Evolutionary conservation across 2,329 filamentous ascomycete genomes (phyloP).

Genomic region (Fusarium ambrosium): DNA sequence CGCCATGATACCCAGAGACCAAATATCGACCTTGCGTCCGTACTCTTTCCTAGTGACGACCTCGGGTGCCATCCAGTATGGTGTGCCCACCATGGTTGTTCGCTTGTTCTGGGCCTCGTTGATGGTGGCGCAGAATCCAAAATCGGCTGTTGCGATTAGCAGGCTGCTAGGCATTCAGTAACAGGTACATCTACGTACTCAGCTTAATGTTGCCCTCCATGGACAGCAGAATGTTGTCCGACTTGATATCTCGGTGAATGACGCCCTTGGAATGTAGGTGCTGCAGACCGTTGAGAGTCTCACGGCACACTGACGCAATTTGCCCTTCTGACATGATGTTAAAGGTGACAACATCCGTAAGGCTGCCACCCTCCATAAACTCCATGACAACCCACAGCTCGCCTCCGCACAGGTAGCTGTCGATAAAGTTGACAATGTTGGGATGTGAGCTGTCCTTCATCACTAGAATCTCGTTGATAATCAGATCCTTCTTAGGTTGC

Average conservation of each 20-base stretch:
- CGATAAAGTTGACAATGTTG: constrained; percentile 99
- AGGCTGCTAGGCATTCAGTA: constrained; percentile 50
- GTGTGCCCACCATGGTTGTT: constrained; percentile 98
- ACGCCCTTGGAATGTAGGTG: constrained; percentile 98
- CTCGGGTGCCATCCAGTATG: constrained; percentile 99
- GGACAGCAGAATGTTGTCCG: constrained; percentile 95
- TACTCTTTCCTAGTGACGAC: constrained; percentile 98
- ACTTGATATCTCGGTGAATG: constrained; percentile 99
- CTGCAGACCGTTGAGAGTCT: constrained; percentile 91
- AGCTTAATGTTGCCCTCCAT: constrained; percentile 97
- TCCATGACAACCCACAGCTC: constrained; percentile 99
- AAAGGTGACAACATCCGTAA: constrained; percentile 98
- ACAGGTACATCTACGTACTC: constrained; percentile 70
- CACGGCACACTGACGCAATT: constrained; percentile 94
- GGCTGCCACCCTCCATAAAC: constrained; percentile 97
- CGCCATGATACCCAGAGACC: constrained; percentile 98
- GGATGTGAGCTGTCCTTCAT: constrained; percentile 99
- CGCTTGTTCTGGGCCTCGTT: constrained; percentile 97
- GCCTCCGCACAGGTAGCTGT: constrained; percentile 90
- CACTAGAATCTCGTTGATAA: constrained; percentile 98
- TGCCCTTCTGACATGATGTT: constrained; percentile 99
- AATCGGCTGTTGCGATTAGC: constrained; percentile 79
- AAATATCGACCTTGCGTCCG: constrained; percentile 97
- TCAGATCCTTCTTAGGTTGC: constrained; percentile 98
- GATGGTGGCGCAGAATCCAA: constrained; percentile 98